These are phyloP conservation scores for Termitomyces eurrhizus DNA, from an alignment of 768 basidiomycete genomes.

Conservation along the genomic window DNA sequence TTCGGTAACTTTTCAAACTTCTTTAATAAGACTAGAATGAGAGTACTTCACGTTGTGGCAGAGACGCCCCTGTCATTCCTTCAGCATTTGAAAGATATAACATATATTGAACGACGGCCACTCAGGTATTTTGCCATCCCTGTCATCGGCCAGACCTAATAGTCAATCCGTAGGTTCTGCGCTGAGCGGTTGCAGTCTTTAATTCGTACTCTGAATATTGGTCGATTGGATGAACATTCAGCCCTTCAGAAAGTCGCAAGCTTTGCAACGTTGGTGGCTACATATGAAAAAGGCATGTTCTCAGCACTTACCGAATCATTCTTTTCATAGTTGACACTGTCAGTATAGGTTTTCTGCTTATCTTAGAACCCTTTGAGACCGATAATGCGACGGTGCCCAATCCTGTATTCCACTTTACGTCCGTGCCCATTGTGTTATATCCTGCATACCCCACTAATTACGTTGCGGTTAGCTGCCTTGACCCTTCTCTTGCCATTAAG, in stretches of 20 bases:
- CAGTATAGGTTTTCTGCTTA: slow-evolving; percentile 82
- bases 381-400: slow-evolving; percentile 98
- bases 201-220: slow-evolving; percentile 88
- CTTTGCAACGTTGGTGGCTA: slow-evolving; percentile 95
- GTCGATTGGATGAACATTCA: slow-evolving; percentile 85
- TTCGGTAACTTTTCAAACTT: not conserved
- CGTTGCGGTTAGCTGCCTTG: slow-evolving; percentile 69
- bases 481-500: slow-evolving; percentile 95
- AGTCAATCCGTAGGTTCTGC: slow-evolving; percentile 68
- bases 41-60: slow-evolving; percentile 98
- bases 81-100: slow-evolving; percentile 98
- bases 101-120: slow-evolving; percentile 93
- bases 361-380: slow-evolving; percentile 97
- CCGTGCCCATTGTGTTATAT: slow-evolving; percentile 15
- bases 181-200: slow-evolving; percentile 93
- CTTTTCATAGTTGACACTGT: slow-evolving; percentile 1
- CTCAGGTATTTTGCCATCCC: slow-evolving; percentile 55
- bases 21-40: slow-evolving; percentile 87
- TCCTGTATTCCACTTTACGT: slow-evolving; percentile 98
- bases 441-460: slow-evolving; percentile 11
- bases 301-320: not conserved
- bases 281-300: slow-evolving; percentile 86
- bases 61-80: slow-evolving; percentile 97
- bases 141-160: not conserved
- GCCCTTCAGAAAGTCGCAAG: slow-evolving; percentile 92